Percentiles rank a stretch among this genome's conserved stretches.
Evolutionary conservation across 176 grass and related monocot species (phyloP).

Genomic region (Pontederia paniculata): DNA sequence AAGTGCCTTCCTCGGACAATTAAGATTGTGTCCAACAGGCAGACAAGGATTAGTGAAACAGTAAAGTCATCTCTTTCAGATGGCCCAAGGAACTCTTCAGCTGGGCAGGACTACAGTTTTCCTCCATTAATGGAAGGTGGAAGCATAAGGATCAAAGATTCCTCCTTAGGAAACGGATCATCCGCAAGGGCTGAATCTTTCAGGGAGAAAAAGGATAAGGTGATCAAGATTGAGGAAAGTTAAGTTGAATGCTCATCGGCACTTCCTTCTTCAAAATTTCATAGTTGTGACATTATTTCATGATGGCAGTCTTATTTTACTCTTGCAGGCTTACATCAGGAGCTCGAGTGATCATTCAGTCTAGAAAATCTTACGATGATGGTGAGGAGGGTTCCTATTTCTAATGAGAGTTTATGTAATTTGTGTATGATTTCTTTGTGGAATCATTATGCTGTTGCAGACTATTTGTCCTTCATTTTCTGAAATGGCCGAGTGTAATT

Average conservation of each 20-base stretch:
- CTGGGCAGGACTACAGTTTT: neutral
- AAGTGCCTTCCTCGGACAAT: slow-evolving; percentile 9
- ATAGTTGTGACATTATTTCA: neutral
- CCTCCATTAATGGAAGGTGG: neutral
- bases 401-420: neutral
- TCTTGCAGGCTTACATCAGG: slow-evolving; percentile 67
- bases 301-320: slow-evolving; percentile 2
- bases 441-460: too few species aligned
- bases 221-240: slow-evolving; percentile 18
- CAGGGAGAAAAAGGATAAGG: slow-evolving; percentile 3
- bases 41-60: neutral
- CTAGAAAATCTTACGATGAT: slow-evolving; percentile 45
- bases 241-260: neutral
- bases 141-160: neutral
- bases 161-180: neutral
- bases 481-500: too few species aligned
- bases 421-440: too few species aligned
- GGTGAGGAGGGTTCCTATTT: slow-evolving; percentile 27
- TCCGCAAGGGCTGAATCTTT: neutral
- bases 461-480: too few species aligned
- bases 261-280: too few species aligned
- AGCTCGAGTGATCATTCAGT: slow-evolving; percentile 77
- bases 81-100: slow-evolving; percentile 14
- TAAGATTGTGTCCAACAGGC: neutral
- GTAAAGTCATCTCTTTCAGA: neutral